Percentiles rank a stretch among this genome's conserved stretches.
Conservation (phyloP, 495 filamentous ascomycete species). For the Neohortaea acidophila region DNA sequence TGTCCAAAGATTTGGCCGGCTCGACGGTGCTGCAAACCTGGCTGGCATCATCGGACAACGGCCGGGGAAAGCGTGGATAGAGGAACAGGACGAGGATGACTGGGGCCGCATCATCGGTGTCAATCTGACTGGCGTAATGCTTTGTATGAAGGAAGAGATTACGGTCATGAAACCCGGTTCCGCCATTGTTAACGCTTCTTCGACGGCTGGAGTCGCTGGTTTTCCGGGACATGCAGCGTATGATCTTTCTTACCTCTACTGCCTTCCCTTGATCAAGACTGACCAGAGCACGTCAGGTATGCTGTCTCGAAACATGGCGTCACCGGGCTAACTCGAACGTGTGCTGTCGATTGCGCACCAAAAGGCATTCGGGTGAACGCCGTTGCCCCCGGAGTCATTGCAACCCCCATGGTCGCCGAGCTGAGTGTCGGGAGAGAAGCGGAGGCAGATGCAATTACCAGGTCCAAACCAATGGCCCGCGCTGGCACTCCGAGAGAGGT, state of each 20-base stretch:
- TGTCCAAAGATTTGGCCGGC: constrained; percentile 21
- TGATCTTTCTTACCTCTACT: constrained; percentile 34
- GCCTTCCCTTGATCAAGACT: not conserved
- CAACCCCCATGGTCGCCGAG: constrained; percentile 15
- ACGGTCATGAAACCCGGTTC: constrained; percentile 9
- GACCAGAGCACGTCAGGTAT: not conserved
- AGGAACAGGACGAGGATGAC: constrained; percentile 22
- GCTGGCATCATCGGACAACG: constrained; percentile 32
- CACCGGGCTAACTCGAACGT: constrained; percentile 41
- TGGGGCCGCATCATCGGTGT: constrained; percentile 23
- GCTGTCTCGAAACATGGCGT: constrained; percentile 41
- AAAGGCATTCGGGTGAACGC: constrained; percentile 44
- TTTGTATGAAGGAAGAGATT: constrained; percentile 17
- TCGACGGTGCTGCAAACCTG: constrained; percentile 25
- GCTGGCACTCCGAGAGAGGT: constrained; percentile 19
- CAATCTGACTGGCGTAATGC: constrained; percentile 25
- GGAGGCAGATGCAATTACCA: constrained; percentile 3
- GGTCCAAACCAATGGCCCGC: constrained; percentile 18
- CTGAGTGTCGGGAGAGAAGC: not conserved
- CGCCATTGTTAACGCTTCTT: constrained; percentile 43
- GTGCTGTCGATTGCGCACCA: constrained; percentile 41
- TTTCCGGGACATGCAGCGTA: constrained; percentile 36
- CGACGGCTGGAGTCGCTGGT: constrained; percentile 39
- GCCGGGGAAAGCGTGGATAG: constrained; percentile 24
- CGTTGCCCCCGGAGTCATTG: constrained; percentile 23